Percentiles rank a stretch among this genome's conserved stretches.
phyloP scores from a whole-genome alignment of 2,329 filamentous ascomycete genomes.

The Penicillium sp. region DNA sequence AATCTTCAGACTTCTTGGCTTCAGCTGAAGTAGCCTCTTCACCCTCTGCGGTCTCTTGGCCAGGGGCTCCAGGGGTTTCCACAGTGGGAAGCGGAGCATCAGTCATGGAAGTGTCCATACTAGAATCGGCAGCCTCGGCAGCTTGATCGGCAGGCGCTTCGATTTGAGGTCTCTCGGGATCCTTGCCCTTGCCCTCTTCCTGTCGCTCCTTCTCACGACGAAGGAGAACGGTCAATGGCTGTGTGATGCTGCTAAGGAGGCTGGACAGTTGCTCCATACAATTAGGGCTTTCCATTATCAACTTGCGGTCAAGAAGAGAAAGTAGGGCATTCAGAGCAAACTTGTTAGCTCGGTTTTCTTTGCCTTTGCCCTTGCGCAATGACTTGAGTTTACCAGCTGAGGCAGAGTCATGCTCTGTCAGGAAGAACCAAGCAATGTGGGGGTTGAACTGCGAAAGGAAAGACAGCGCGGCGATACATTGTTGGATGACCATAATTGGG shows the following conservation, averaged over 20 bases:
- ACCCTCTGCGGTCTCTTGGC: conserved; percentile 24
- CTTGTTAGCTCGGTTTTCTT: conserved; percentile 78
- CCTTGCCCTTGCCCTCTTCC: conserved; percentile 41
- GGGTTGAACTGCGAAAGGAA: conserved; percentile 81
- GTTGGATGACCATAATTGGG: conserved; percentile 90
- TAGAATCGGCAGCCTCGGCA: conserved; percentile 25
- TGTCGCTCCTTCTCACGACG: conserved; percentile 77
- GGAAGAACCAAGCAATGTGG: conserved; percentile 85
- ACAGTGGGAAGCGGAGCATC: conserved; percentile 35
- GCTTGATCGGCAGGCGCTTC: conserved; percentile 23
- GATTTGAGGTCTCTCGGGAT: conserved; percentile 28
- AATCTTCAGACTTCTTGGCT: conserved; percentile 29
- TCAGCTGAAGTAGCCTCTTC: conserved; percentile 33
- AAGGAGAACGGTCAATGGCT: conserved; percentile 76
- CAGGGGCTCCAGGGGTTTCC: conserved; percentile 31
- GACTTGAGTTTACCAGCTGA: conserved; percentile 72
- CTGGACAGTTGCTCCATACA: conserved; percentile 93
- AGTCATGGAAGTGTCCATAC: conserved; percentile 41
- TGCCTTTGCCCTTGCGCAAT: conserved; percentile 81
- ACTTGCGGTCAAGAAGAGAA: conserved; percentile 81
- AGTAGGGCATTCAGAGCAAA: conserved; percentile 91
- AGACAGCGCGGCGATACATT: conserved; percentile 82
- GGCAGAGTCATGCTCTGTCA: conserved; percentile 85
- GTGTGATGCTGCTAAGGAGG: conserved; percentile 81
- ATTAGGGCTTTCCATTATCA: conserved; percentile 94